Conservation (phyloP, 139 green algal species). For the Ulvella scutata region DNA sequence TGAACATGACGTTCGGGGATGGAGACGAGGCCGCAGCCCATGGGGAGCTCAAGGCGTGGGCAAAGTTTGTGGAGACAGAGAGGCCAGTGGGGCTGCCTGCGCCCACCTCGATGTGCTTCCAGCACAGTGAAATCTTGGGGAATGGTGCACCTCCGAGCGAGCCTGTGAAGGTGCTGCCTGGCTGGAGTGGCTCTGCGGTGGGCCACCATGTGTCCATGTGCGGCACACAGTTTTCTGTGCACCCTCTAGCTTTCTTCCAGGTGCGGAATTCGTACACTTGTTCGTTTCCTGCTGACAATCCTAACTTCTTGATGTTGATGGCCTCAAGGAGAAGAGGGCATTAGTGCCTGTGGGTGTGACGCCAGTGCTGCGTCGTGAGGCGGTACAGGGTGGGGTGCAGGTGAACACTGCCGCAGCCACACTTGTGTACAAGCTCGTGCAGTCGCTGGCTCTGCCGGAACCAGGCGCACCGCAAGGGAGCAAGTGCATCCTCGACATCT, state of each 20-base stretch:
- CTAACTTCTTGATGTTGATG: slow-evolving; percentile 8
- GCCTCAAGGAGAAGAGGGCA: background rate
- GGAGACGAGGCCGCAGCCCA: background rate
- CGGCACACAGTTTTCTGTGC: slow-evolving; percentile 54
- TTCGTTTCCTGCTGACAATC: slow-evolving; percentile 51
- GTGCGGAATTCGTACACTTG: background rate
- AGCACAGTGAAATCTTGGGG: slow-evolving; percentile 19
- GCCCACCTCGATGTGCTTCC: slow-evolving; percentile 11
- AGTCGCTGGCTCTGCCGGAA: no score
- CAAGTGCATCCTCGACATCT: slow-evolving; percentile 74
- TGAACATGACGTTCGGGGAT: background rate
- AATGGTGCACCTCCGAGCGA: slow-evolving; percentile 22
- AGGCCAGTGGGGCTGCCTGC: background rate
- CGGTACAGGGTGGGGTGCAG: background rate
- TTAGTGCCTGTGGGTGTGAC: background rate
- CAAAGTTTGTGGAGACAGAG: background rate
- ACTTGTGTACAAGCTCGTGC: slow-evolving; percentile 23
- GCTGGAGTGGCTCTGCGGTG: background rate
- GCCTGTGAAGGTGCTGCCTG: slow-evolving; percentile 6
- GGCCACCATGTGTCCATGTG: slow-evolving; percentile 30
- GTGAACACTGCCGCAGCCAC: slow-evolving; percentile 17
- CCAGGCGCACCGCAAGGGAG: no score
- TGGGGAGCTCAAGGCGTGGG: background rate
- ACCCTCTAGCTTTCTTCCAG: slow-evolving; percentile 75
- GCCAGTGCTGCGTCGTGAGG: background rate